phyloP scores from a whole-genome alignment of 164 flowering plant species.

The Liriodendron chinense region DNA sequence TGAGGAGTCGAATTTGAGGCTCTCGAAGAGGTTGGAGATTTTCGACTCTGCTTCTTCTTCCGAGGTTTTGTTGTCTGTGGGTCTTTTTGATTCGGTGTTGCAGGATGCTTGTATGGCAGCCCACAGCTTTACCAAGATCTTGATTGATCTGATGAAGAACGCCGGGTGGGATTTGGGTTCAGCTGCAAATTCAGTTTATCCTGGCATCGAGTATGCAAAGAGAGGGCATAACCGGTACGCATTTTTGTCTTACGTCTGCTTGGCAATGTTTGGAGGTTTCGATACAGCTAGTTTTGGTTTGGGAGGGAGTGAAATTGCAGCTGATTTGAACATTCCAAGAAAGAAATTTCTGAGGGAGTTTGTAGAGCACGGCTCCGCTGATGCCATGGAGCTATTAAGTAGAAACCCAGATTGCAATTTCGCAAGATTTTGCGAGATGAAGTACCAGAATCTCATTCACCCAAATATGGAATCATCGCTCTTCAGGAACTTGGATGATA shows the following conservation, averaged over 20 bases:
- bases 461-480: slow-evolving; percentile 81
- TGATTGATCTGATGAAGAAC: slow-evolving; percentile 70
- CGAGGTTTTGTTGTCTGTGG: slow-evolving; percentile 51
- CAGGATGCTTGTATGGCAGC: slow-evolving; percentile 51
- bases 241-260: slow-evolving; percentile 74
- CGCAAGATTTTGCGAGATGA: slow-evolving; percentile 68
- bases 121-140: slow-evolving; percentile 57
- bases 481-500: slow-evolving; percentile 51
- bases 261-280: slow-evolving; percentile 75
- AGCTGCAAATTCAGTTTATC: slow-evolving; percentile 65
- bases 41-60: slow-evolving; percentile 17
- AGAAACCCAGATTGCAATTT: slow-evolving; percentile 50
- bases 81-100: slow-evolving; percentile 65
- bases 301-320: slow-evolving; percentile 22
- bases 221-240: slow-evolving; percentile 68
- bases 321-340: slow-evolving; percentile 17
- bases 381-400: slow-evolving; percentile 62
- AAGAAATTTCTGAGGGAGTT: slow-evolving; percentile 43
- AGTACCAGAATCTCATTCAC: slow-evolving; percentile 74
- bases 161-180: slow-evolving; percentile 87
- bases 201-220: slow-evolving; percentile 54
- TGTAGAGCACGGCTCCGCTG: slow-evolving; percentile 52
- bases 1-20: slow-evolving; percentile 34
- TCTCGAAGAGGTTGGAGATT: slow-evolving; percentile 40
- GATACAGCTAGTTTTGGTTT: slow-evolving; percentile 53